Conservation (phyloP, 139 green algal species). For the Edaphochlamys debaryana region DNA sequence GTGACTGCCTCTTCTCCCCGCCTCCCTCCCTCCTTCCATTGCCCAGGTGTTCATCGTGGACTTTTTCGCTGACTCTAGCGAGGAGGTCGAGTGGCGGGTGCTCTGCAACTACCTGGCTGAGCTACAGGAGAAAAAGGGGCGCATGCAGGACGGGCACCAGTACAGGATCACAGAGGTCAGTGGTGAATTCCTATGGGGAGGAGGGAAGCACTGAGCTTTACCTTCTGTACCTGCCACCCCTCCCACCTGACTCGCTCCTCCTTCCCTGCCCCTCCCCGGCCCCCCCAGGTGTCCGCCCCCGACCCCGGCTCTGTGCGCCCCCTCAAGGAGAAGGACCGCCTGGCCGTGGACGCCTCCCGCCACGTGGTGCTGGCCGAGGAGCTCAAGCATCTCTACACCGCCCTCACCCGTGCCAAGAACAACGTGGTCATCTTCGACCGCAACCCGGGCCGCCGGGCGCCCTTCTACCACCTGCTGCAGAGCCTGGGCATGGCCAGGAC, state of each 20-base stretch:
- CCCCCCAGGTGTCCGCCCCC: not conserved
- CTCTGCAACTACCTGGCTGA: slow-evolving; percentile 65
- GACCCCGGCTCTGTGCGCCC: slow-evolving; percentile 30
- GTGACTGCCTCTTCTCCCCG: no score
- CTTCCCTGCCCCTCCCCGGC: not conserved
- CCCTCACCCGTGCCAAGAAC: slow-evolving; percentile 79
- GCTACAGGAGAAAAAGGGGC: not conserved
- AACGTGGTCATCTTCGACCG: slow-evolving; percentile 63
- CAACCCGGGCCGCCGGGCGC: slow-evolving; percentile 27
- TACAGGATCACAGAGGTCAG: no score
- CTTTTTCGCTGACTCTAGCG: slow-evolving; percentile 74
- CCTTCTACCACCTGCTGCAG: slow-evolving; percentile 57
- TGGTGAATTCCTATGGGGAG: no score
- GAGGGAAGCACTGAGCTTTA: no score
- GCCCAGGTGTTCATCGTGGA: slow-evolving; percentile 57
- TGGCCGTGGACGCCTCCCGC: slow-evolving; percentile 3
- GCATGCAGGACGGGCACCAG: not conserved
- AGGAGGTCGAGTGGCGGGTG: slow-evolving; percentile 71
- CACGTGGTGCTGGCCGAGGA: slow-evolving; percentile 78
- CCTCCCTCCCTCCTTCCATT: not conserved
- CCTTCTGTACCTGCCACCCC: not conserved
- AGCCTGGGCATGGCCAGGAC: slow-evolving; percentile 39
- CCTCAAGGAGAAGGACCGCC: slow-evolving; percentile 9
- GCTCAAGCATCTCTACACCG: slow-evolving; percentile 87
- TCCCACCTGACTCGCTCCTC: no score